Evolutionary conservation across 2,329 filamentous ascomycete genomes (phyloP).

Genomic region (Ascosphaera apis): DNA sequence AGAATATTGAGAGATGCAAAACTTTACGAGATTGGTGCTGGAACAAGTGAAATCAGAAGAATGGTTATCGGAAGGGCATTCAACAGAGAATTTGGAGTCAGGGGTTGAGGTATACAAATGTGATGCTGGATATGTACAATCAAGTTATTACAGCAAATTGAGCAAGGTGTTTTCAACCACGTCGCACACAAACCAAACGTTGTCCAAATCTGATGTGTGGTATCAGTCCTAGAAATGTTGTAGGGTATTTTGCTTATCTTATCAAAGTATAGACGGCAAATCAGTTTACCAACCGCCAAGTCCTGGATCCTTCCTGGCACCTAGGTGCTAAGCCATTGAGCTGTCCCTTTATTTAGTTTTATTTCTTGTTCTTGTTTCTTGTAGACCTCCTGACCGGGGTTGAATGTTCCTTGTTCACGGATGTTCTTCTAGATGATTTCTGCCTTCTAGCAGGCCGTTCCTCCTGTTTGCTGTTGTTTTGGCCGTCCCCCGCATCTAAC

Average conservation of each 20-base stretch:
- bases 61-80: slow-evolving; percentile 90
- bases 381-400: neutral
- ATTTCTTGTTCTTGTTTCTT: neutral
- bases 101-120: neutral
- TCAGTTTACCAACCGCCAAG: too few species aligned
- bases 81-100: slow-evolving; percentile 51
- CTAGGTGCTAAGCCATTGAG: neutral
- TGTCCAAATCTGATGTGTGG: too few species aligned
- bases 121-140: neutral
- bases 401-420: neutral
- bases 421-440: neutral
- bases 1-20: slow-evolving; percentile 56
- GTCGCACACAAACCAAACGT: too few species aligned
- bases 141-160: neutral
- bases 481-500: neutral
- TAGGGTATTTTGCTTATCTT: too few species aligned
- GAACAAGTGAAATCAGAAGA: slow-evolving; percentile 76
- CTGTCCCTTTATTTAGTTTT: neutral
- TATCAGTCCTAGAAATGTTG: too few species aligned
- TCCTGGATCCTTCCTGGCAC: too few species aligned
- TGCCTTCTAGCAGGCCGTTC: neutral
- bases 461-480: neutral
- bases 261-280: too few species aligned
- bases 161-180: neutral
- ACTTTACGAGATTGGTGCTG: slow-evolving; percentile 90